Evolutionary conservation across 768 basidiomycete genomes (phyloP), one percentile per base, ranked within the genome.

Genomic region (Brasilioporus rufonigricans): DNA sequence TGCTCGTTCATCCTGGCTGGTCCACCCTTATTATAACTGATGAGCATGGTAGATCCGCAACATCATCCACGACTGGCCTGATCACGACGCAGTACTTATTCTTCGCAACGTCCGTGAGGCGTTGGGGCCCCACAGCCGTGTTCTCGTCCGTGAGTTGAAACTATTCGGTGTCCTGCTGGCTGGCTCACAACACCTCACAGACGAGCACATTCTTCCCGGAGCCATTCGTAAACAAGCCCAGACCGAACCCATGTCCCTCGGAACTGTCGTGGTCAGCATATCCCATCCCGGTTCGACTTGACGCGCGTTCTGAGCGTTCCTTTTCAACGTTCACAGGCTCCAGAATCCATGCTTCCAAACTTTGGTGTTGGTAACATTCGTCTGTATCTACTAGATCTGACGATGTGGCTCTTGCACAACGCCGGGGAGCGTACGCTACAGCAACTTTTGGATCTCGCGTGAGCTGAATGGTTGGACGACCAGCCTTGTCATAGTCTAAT

Each of bases 21-120:
- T n/a, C n/a, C n/a, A n/a, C n/a, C n/a, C 12, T n/a, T 19, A 7
- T 36, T 21, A 21, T 5, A 35, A 23, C 39, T 38, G 38, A 44
- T 8, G 27, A 1, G 5, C 19, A 35, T 14, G 19, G 9, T 43
- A 64, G 62, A 62, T 63, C 21, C 62, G 62, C 29, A 62, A 61
- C 29, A 62, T 68, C 38, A 61, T 66, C 26, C 72, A 72, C 40
- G 61, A 73, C 52, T 74, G 71, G 72, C 61, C 69, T 10, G 73
- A 74, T 51, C 51, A 60, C 2, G 59, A 65, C n/a, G 57, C 65
- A 13, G 35, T 52, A 1, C 50, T n/a, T n/a, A n/a, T n/a, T n/a
- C n/a, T 61, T 5, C 52, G 49, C 21, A 71, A 72, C 51, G 35
- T 74, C 45, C 62, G 69, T 24, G 48, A 61, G 53, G 71, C 66